Evolutionary conservation across 192 early-diverging fungal species (phyloP).

Genomic region (Chytriomyces sp.): DNA sequence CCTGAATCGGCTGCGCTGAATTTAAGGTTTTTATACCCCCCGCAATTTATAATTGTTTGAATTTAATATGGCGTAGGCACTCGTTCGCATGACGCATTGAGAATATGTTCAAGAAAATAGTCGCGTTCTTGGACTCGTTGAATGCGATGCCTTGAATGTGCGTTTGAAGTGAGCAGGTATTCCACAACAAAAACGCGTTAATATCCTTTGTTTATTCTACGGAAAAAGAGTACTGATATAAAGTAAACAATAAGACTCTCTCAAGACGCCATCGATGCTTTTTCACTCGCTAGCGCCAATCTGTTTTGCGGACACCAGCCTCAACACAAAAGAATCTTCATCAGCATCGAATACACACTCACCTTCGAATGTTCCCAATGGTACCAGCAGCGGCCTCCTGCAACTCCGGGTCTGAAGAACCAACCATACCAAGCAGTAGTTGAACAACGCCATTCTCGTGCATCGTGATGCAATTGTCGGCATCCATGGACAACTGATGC

Average conservation of each 20-base stretch:
- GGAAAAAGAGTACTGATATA: background rate
- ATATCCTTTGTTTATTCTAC: too few relatives aligned
- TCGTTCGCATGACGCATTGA: too few relatives aligned
- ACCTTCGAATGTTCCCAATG: slow-evolving; percentile 70
- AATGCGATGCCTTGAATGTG: too few relatives aligned
- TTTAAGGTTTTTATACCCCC: too few relatives aligned
- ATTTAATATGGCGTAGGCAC: too few relatives aligned
- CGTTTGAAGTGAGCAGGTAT: too few relatives aligned
- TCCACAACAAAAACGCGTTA: too few relatives aligned
- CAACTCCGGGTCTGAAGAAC: slow-evolving; percentile 57
- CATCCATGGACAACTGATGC: slow-evolving; percentile 74
- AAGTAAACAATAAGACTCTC: background rate
- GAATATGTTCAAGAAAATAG: too few relatives aligned
- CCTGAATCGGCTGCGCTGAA: too few relatives aligned
- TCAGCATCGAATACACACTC: background rate
- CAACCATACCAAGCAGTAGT: slow-evolving; percentile 68
- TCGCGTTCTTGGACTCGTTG: too few relatives aligned
- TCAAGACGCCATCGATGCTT: slow-evolving; percentile 50
- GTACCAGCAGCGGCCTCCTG: slow-evolving; percentile 72
- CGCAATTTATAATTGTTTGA: too few relatives aligned
- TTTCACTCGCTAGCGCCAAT: slow-evolving; percentile 66
- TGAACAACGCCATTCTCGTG: slow-evolving; percentile 72
- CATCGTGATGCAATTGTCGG: slow-evolving; percentile 74
- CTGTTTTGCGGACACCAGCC: slow-evolving; percentile 15
- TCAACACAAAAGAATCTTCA: background rate